Evolutionary conservation across 2,329 filamentous ascomycete species (phyloP).

Genomic region (Graphilbum sp.): DNA sequence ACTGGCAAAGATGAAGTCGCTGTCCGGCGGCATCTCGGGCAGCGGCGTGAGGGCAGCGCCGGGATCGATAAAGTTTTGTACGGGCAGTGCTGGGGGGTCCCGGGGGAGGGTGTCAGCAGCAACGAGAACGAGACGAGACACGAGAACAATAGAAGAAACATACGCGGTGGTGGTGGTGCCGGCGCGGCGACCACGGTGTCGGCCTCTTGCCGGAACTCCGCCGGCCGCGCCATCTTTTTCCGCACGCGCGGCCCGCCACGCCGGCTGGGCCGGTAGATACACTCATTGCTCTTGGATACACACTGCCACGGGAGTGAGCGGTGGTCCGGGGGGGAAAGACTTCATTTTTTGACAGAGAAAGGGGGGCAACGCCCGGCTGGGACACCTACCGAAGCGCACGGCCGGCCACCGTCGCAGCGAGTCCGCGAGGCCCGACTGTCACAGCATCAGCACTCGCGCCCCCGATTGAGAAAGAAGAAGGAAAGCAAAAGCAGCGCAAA

Average conservation of each 20-base stretch:
- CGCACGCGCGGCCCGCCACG: constrained; percentile 26
- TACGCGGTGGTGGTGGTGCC: constrained; percentile 1
- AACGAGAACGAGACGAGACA: too few relatives aligned
- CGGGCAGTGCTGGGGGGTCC: constrained; percentile 13
- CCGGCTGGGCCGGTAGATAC: constrained; percentile 25
- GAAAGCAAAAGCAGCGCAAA: too few relatives aligned
- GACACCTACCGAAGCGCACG: constrained; percentile 9
- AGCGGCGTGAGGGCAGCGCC: constrained; percentile 30
- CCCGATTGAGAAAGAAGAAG: too few relatives aligned
- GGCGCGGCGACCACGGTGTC: constrained; percentile 15
- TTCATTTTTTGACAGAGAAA: not conserved
- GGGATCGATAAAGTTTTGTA: constrained; percentile 26
- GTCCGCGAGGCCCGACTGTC: constrained; percentile 11
- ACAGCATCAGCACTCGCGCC: not conserved
- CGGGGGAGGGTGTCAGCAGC: not conserved
- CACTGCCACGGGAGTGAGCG: constrained; percentile 17
- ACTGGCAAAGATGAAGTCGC: constrained; percentile 30
- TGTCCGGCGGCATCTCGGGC: constrained; percentile 27
- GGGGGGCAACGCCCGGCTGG: too few relatives aligned
- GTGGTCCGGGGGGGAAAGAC: not conserved
- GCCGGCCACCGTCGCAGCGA: constrained; percentile 10
- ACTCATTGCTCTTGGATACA: constrained; percentile 22
- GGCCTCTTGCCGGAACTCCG: too few relatives aligned
- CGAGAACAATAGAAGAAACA: too few relatives aligned
- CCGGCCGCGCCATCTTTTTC: too few relatives aligned